Evolutionary conservation across 225 moss, liverwort and hornwort species (phyloP), one percentile per base, ranked within the genome.

Genomic region (Straminergon stramineum): DNA sequence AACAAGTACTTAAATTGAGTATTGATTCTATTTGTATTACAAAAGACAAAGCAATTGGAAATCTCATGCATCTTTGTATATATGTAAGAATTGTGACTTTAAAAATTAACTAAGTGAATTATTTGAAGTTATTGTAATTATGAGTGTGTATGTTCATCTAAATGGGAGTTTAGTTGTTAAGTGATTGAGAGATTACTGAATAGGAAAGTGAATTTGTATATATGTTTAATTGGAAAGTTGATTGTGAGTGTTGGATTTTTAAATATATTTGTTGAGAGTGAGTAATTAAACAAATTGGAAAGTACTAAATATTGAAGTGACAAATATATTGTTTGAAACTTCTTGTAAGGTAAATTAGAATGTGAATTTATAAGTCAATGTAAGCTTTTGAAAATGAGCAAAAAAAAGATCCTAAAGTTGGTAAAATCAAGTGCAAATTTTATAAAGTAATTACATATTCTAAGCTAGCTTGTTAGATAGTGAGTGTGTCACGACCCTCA

Each of bases 61-160:
- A 68, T 21, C 11, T 68, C 4, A 2, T 68, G 11, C 6, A 0
- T 32, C 0, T n/a, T 37, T 37, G 3, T 22, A 2, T 21, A 1
- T n/a, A 48, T 48, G 1, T 21, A 0, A 20, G 0, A 21, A 68
- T 68, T 68, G 6, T 68, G 22, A 21, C 21, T 68, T 68, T n/a
- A 5, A 6, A 1, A 68, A 37, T 68, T 37, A 68, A 68, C 3
- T 37, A 1, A 68, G 17, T 68, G 21, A 6, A 11, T 37, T 23
- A 23, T 13, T 69, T 13, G 22, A 23, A 69, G n/a, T 69, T n/a
- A 39, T 34, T 7, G 1, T 13, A 13, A 69, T 1, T 69, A 23
- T 22, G 1, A 69, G 7, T 69, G 1, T n/a, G 12, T 69, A 20
- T 11, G 37, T 67, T 11, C 6, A 21, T 37, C 22, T 1, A 13